phyloP scores from a whole-genome alignment of 495 filamentous ascomycete genomes.

The Saxophila tyrrhenica region DNA sequence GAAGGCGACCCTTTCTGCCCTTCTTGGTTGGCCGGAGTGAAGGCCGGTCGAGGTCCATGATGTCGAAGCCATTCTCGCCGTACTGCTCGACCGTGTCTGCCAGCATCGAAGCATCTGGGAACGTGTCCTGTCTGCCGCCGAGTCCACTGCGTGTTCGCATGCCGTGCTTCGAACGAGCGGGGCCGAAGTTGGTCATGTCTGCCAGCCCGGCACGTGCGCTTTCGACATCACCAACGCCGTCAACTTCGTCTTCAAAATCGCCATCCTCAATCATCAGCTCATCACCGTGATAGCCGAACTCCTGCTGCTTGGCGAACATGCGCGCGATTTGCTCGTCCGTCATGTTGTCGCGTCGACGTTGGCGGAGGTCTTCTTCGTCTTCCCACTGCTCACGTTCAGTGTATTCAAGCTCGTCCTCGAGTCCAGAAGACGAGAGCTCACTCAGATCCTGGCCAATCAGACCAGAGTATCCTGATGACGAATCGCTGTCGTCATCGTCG shows the following conservation, averaged over 20 bases:
- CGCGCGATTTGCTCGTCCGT: slow-evolving; percentile 49
- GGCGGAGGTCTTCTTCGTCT: slow-evolving; percentile 26
- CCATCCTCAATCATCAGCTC: slow-evolving; percentile 47
- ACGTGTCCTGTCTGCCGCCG: slow-evolving; percentile 20
- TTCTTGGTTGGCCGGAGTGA: slow-evolving; percentile 46
- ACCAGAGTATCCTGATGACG: neutral
- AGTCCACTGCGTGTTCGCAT: slow-evolving; percentile 2
- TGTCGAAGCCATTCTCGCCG: slow-evolving; percentile 54
- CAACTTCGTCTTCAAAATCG: slow-evolving; percentile 20
- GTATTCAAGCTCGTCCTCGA: slow-evolving; percentile 31
- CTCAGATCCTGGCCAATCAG: slow-evolving; percentile 10
- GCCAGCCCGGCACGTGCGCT: slow-evolving; percentile 5
- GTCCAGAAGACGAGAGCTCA: slow-evolving; percentile 23
- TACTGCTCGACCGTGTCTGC: slow-evolving; percentile 59
- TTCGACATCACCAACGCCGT: slow-evolving; percentile 11
- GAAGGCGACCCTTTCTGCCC: slow-evolving; percentile 37
- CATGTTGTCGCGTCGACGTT: slow-evolving; percentile 26
- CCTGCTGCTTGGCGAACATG: slow-evolving; percentile 54
- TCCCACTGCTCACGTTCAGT: slow-evolving; percentile 18
- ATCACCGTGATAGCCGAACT: slow-evolving; percentile 47
- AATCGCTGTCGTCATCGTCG: slow-evolving; percentile 3
- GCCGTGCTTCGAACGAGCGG: neutral
- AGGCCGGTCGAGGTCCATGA: slow-evolving; percentile 69
- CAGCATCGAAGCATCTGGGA: slow-evolving; percentile 49
- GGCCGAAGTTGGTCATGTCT: slow-evolving; percentile 4